Evolutionary conservation across 257 asterid genomes (phyloP).

Genomic region (Capsicum rhomboideum): DNA sequence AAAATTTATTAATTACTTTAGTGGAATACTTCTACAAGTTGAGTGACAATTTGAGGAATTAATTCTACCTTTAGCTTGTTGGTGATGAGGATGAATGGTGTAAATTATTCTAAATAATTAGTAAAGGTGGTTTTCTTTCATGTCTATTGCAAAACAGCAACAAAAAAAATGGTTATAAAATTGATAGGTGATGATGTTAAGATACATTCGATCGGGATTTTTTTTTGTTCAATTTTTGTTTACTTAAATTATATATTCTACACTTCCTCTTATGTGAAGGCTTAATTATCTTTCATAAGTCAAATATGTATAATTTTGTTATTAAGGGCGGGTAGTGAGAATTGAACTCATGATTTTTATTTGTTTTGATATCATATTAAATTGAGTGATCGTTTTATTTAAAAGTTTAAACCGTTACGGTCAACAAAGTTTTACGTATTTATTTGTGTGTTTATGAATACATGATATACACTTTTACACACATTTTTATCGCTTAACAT

Average conservation of each 20-base stretch:
- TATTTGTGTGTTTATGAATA: too few species aligned
- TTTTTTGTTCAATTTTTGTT: background rate
- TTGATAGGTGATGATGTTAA: background rate
- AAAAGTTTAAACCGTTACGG: too few species aligned
- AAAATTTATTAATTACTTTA: too few species aligned
- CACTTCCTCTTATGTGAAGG: background rate
- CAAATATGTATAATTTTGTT: background rate
- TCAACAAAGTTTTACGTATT: too few species aligned
- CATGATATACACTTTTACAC: background rate
- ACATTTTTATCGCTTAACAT: too few species aligned
- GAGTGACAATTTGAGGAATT: too few species aligned
- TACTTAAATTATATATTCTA: background rate
- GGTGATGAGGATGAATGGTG: background rate
- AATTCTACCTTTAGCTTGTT: too few species aligned
- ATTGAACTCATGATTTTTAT: background rate
- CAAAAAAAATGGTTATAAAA: background rate
- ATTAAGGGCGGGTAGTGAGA: background rate
- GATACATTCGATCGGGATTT: background rate
- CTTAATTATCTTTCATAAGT: background rate
- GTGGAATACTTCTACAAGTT: too few species aligned
- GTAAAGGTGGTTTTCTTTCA: background rate
- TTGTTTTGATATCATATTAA: background rate
- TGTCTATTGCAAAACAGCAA: background rate
- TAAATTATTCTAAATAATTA: background rate
- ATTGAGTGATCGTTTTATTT: background rate